These are phyloP conservation scores for Phialophora macrospora DNA, from an alignment of 2,329 filamentous ascomycete species.

Conservation along the genomic window DNA sequence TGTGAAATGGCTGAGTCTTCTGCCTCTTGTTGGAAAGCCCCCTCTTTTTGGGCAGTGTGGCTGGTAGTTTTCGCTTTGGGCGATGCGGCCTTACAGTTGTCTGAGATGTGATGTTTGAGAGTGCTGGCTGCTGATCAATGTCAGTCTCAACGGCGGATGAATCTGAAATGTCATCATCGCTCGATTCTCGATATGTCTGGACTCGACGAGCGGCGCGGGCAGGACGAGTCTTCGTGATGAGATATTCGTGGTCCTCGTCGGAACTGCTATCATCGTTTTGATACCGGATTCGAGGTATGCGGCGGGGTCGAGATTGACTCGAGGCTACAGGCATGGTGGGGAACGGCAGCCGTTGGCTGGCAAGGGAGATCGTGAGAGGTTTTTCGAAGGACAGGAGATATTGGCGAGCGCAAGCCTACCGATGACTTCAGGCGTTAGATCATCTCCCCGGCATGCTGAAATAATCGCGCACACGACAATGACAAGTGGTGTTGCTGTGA, in stretches of 20 bases:
- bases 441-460: background rate
- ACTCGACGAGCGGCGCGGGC: constrained; percentile 26
- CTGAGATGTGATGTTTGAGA: background rate
- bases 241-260: constrained; percentile 21
- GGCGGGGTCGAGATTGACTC: constrained; percentile 20
- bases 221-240: constrained; percentile 17
- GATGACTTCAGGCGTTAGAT: background rate
- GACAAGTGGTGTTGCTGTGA: background rate
- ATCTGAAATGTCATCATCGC: constrained; percentile 12
- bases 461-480: background rate
- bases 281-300: constrained; percentile 25
- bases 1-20: constrained; percentile 17
- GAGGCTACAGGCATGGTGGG: constrained; percentile 13
- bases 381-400: background rate
- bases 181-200: constrained; percentile 33
- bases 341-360: background rate
- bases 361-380: background rate
- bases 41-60: constrained; percentile 10
- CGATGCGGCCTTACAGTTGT: constrained; percentile 11
- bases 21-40: constrained; percentile 24
- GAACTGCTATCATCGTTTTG: constrained; percentile 21
- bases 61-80: background rate
- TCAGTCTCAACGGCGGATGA: constrained; percentile 17
- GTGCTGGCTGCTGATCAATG: background rate
- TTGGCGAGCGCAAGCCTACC: background rate